Evolutionary conservation across 129 eudicot genomes (phyloP).

Genomic region (Heracleum sosnowskyi): DNA sequence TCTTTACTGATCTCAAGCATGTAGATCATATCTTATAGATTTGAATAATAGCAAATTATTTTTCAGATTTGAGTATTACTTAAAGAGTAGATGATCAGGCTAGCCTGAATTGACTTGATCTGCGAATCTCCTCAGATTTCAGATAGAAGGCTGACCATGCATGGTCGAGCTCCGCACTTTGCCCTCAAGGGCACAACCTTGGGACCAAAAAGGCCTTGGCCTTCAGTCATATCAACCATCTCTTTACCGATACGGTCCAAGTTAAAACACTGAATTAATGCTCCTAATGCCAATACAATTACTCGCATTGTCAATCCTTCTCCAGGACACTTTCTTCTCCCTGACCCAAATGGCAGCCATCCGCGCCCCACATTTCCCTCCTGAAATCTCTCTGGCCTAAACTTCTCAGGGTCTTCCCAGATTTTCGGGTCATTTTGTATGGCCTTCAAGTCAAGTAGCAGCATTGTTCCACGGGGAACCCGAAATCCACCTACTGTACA

Average conservation of each 20-base stretch:
- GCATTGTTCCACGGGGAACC: conserved; percentile 28
- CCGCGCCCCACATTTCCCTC: conserved; percentile 20
- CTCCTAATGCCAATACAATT: conserved; percentile 28
- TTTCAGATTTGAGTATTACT: neutral
- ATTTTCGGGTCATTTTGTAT: conserved; percentile 32
- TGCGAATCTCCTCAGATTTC: neutral
- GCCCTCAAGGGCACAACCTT: conserved; percentile 28
- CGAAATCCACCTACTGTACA: conserved; percentile 21
- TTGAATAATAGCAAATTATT: no score
- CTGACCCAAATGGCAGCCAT: conserved; percentile 41
- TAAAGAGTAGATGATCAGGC: neutral
- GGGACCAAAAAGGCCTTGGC: conserved; percentile 19
- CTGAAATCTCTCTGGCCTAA: conserved; percentile 35
- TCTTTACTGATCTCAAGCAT: no score
- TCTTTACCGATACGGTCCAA: conserved; percentile 10
- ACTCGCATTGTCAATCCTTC: conserved; percentile 17
- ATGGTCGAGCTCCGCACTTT: conserved; percentile 20
- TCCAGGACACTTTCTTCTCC: conserved; percentile 43
- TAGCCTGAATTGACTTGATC: neutral
- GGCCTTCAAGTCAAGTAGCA: conserved; percentile 36
- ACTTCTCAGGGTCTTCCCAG: conserved; percentile 31
- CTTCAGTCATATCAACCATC: no score
- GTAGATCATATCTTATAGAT: no score
- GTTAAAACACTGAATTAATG: conserved; percentile 41
- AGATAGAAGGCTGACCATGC: conserved; percentile 15